Base-by-base conservation (phyloP, 2,329 filamentous ascomycete species). In the Fusarium scirpi region DNA sequence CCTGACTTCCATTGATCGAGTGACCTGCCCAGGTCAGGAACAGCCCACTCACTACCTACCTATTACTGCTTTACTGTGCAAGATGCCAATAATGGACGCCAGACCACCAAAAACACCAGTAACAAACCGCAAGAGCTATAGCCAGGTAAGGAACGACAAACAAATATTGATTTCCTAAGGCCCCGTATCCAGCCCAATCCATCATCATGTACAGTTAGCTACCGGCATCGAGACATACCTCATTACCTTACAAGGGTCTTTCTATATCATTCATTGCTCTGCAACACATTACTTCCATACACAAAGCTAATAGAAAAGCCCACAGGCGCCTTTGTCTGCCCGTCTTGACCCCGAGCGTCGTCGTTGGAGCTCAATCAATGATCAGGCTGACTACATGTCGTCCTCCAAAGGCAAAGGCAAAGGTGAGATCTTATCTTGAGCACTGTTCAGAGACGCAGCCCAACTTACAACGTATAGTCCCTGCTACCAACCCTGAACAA, bases 381-480 rank as follows among this genome's bases (percentile, higher is more conserved):
- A 54, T 27, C 55, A 65, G 38, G 57, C 62, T 25, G 72, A 71
- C 49, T 63, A 69, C 22, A 62, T 69, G 49, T 56, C 62, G 46
- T 56, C 65, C 24, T 29, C 58, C 22, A 49, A 51, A 49, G 44
- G 41, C 13, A 55, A 47, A 47, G 38, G 15, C 18, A 61, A 64
- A 72, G 73, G 74, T 75, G 59, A 57, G 68, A 49, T 15, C 24
- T 15, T 32, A 30, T 41, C 18, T 27, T 41, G 40, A 41, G 16
- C 43, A 58, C 25, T 32, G 25, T 24, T 56, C 27, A 13, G 24
- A 27, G n/a, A 32, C 46, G 43, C 25, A 47, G 18, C 38, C 29
- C 44, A 53, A 49, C 72, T 75, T 29, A 76, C 63, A 56, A 25
- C 53, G 29, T 34, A 43, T 46, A 76, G 74, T 62, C 11, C 64